Evolutionary conservation across 2,329 filamentous ascomycete genomes (phyloP).

Genomic region (Trichoderma hamatum): DNA sequence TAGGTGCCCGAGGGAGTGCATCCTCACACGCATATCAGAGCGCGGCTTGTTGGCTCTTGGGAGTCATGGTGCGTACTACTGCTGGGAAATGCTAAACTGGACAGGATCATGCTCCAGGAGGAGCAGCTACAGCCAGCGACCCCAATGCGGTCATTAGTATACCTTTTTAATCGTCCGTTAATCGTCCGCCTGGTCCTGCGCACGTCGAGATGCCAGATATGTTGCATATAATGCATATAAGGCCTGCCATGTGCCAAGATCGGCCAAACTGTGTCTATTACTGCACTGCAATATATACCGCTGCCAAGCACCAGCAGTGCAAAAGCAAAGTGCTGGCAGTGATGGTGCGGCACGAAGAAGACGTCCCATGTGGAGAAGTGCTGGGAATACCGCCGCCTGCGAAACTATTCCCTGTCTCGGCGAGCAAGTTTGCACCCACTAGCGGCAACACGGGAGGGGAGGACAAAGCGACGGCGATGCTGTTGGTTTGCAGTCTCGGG

Average conservation of each 20-base stretch:
- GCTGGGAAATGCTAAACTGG: neutral
- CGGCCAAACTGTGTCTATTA: neutral
- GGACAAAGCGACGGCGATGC: neutral
- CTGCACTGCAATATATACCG: neutral
- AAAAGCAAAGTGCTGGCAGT: neutral
- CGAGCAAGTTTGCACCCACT: neutral
- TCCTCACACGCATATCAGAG: neutral
- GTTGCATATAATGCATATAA: slow-evolving; percentile 1
- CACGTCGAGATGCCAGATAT: neutral
- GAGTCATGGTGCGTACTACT: neutral
- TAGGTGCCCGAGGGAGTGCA: neutral
- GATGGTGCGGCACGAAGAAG: neutral
- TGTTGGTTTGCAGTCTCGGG: neutral
- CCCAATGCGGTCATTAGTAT: neutral
- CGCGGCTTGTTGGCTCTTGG: neutral
- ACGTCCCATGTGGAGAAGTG: neutral
- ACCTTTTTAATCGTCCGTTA: neutral
- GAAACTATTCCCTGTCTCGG: neutral
- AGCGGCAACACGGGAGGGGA: neutral
- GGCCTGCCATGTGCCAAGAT: neutral
- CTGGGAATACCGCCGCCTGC: neutral
- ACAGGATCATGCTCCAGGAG: neutral
- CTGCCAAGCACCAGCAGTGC: neutral
- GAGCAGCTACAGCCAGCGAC: neutral
- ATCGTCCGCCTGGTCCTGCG: neutral